Evolutionary conservation across 2,329 filamentous ascomycete species (phyloP).

Genomic region (Clonostachys rhizophaga): DNA sequence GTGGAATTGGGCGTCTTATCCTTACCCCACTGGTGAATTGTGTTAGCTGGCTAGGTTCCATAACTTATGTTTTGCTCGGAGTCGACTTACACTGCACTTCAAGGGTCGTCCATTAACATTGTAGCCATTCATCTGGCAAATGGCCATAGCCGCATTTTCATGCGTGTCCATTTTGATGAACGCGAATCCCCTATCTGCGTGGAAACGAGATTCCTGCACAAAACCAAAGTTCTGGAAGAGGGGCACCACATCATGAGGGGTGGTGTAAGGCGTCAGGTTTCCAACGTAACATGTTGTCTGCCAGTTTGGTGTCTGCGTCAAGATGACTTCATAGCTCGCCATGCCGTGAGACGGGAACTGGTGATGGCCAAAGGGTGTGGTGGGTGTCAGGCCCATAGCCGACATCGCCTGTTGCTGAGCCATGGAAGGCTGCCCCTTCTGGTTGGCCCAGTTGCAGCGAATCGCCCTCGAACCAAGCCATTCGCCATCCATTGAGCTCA

Average conservation of each 20-base stretch:
- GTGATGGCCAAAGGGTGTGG: conserved; percentile 92
- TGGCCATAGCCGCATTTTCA: conserved; percentile 96
- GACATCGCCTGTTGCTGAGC: conserved; percentile 96
- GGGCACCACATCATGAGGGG: conserved; percentile 93
- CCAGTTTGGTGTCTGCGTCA: conserved; percentile 92
- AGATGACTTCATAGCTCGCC: conserved; percentile 96
- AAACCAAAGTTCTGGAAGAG: conserved; percentile 98
- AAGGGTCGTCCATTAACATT: conserved; percentile 94
- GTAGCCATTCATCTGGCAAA: conserved; percentile 96
- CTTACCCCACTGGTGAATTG: conserved; percentile 80
- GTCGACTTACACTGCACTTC: conserved; percentile 89
- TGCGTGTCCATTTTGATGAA: conserved; percentile 99
- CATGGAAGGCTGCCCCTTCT: conserved; percentile 99
- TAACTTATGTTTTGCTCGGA: not conserved
- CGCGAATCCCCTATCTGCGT: conserved; percentile 94
- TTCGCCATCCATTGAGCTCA: conserved; percentile 98
- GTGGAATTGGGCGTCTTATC: conserved; percentile 80
- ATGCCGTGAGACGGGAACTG: conserved; percentile 97
- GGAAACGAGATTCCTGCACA: conserved; percentile 95
- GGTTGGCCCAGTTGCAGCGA: conserved; percentile 99
- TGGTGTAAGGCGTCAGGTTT: conserved; percentile 96
- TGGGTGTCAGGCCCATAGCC: conserved; percentile 96
- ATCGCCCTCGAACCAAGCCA: conserved; percentile 98
- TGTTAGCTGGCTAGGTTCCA: conserved; percentile 17
- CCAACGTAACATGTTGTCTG: conserved; percentile 98